phyloP scores from a whole-genome alignment of 768 basidiomycete genomes.

The Cystobasidium ongulense region DNA sequence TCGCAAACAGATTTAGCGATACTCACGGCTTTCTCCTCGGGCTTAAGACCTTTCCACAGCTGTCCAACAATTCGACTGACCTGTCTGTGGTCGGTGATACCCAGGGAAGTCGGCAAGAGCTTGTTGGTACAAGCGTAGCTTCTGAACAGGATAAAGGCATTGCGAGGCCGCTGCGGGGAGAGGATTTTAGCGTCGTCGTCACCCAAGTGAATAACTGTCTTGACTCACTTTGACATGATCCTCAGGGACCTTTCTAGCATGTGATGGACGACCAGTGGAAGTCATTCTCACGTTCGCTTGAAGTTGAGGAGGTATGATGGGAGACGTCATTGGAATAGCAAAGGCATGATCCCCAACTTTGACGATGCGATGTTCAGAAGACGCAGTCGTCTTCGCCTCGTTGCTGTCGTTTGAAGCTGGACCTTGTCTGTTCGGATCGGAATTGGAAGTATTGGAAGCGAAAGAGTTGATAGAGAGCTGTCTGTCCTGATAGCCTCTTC shows the following conservation, averaged over 20 bases:
- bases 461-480: slow-evolving; percentile 1
- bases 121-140: slow-evolving; percentile 63
- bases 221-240: slow-evolving; percentile 26
- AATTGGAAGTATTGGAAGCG: neutral
- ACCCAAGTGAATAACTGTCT: neutral
- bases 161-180: slow-evolving; percentile 52
- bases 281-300: slow-evolving; percentile 26
- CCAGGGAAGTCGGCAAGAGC: slow-evolving; percentile 50
- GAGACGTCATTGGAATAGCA: slow-evolving; percentile 16
- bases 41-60: slow-evolving; percentile 57
- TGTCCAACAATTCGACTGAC: slow-evolving; percentile 63
- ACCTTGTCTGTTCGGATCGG: neutral
- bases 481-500: neutral
- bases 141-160: slow-evolving; percentile 72
- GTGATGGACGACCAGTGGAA: slow-evolving; percentile 31
- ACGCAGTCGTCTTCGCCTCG: neutral
- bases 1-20: neutral
- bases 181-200: neutral
- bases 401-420: neutral
- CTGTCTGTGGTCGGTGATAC: slow-evolving; percentile 63
- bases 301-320: slow-evolving; percentile 17
- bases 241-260: slow-evolving; percentile 32
- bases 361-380: neutral
- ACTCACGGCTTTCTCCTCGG: slow-evolving; percentile 42
- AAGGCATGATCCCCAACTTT: slow-evolving; percentile 5